Evolutionary conservation across 495 filamentous ascomycete genomes (phyloP).

Genomic region (Penicillium arizonense): DNA sequence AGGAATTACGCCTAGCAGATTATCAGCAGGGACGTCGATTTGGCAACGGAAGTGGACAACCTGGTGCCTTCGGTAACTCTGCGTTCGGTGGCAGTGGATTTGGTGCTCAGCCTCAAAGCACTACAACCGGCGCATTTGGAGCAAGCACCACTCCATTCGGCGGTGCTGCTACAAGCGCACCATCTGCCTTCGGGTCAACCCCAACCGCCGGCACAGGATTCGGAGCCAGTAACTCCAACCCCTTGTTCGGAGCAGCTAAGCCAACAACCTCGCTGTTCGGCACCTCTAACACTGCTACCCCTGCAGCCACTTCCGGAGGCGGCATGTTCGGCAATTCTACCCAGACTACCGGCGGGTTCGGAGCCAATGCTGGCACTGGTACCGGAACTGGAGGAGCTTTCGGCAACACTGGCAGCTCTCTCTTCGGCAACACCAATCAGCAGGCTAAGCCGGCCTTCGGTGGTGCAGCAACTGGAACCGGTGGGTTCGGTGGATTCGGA

Average conservation of each 20-base stretch:
- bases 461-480: constrained; percentile 32
- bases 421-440: constrained; percentile 49
- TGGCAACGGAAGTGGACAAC: constrained; percentile 76
- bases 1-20: constrained; percentile 86
- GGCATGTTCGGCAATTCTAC: constrained; percentile 19
- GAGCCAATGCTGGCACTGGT: constrained; percentile 18
- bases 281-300: constrained; percentile 17
- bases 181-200: constrained; percentile 44
- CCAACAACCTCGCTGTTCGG: constrained; percentile 43
- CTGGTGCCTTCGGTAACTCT: constrained; percentile 74
- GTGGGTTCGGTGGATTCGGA: constrained; percentile 40
- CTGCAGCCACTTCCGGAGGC: constrained; percentile 17
- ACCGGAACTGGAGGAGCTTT: constrained; percentile 24
- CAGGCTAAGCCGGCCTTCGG: constrained; percentile 41
- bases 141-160: constrained; percentile 54
- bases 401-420: constrained; percentile 29
- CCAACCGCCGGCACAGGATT: constrained; percentile 54
- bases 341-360: constrained; percentile 31
- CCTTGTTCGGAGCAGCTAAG: constrained; percentile 40
- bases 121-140: constrained; percentile 53
- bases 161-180: constrained; percentile 42
- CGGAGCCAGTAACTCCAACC: constrained; percentile 45
- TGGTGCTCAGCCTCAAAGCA: constrained; percentile 32
- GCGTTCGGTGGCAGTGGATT: constrained; percentile 43
- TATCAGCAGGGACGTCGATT: constrained; percentile 82